Base-by-base conservation (phyloP, 805 yeast genomes). In the Candida anglica region DNA sequence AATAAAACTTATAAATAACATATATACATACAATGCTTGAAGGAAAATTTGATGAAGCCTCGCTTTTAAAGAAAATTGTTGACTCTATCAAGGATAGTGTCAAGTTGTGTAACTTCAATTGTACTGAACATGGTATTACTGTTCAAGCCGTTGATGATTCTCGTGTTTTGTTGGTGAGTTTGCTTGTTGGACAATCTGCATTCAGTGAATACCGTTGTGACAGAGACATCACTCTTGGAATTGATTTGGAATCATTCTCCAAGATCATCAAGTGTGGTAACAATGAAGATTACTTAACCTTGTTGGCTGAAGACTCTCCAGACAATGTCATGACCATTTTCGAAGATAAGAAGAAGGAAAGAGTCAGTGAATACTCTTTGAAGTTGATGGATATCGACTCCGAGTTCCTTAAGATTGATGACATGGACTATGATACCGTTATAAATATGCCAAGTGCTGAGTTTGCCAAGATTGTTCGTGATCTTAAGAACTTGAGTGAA, bases 141-240 rank as follows among this genome's bases (percentile, higher is more conserved):
- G 91, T 94, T 15, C 98, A 93, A 70, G 98, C 98, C 18, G 93
- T 93, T 47, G 98, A 93, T 64, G 94, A 88, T 58, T 88, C 98
- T 18, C 86, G 97, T 72, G 96, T 93, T 39, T 75, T 89, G 43
- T 74, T 93, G 44, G 96, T 91, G 26, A 84, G 95, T 15, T 70
- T 93, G 43, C 77, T 86, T 48, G 82, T 93, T 46, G 95, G 94
- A 39, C 78, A 81, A 43, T 89, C 85, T 41, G 89, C 95, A 9
- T 93, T 93, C 69, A 73, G 78, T 40, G 91, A 84, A 48, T 93
- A 85, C 71, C 82, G 98, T 73, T 89, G 98, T 66, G 98, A 93
- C 66, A 81, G 93, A 56, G 87, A 86, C 47, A 72, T 89, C 49
- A 87, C 96, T 6, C 74, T 93, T 45, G 98, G 98, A 47, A 73